Evolutionary conservation across 2,329 filamentous ascomycete genomes (phyloP).

Genomic region (Exophiala spinifera): DNA sequence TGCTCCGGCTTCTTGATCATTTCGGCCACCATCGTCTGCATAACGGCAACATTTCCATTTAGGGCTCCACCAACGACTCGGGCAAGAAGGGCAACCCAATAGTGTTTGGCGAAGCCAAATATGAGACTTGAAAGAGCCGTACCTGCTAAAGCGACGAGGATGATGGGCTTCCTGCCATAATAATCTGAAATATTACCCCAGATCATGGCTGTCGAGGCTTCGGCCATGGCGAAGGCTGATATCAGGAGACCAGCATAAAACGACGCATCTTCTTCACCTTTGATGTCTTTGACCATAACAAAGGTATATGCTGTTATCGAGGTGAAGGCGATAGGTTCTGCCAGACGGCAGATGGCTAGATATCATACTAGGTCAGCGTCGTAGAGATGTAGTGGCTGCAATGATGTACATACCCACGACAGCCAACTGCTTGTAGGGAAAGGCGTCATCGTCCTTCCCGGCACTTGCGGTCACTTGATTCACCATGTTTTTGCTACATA

Average conservation of each 20-base stretch:
- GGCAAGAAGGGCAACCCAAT: slow-evolving; percentile 45
- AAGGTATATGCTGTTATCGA: slow-evolving; percentile 47
- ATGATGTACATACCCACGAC: slow-evolving; percentile 39
- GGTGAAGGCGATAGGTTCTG: slow-evolving; percentile 48
- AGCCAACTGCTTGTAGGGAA: slow-evolving; percentile 47
- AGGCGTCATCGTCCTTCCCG: slow-evolving; percentile 30
- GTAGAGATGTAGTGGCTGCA: not conserved
- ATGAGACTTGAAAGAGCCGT: slow-evolving; percentile 43
- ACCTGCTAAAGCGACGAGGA: slow-evolving; percentile 37
- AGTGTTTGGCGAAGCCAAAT: slow-evolving; percentile 42
- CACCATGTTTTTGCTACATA: not conserved
- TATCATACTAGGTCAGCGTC: not conserved
- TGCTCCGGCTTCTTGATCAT: slow-evolving; percentile 60
- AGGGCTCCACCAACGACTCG: slow-evolving; percentile 57
- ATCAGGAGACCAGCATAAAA: slow-evolving; percentile 34
- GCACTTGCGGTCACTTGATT: not conserved
- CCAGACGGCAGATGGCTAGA: slow-evolving; percentile 46
- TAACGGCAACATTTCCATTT: slow-evolving; percentile 71
- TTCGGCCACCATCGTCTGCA: slow-evolving; percentile 71
- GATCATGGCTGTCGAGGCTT: slow-evolving; percentile 43
- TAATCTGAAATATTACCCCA: slow-evolving; percentile 45
- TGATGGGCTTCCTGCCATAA: slow-evolving; percentile 38
- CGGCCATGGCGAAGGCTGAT: slow-evolving; percentile 45
- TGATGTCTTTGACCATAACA: slow-evolving; percentile 43
- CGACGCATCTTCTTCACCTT: slow-evolving; percentile 33